Percentiles rank a stretch among this genome's conserved stretches.
Conservation (phyloP, 192 early-diverging fungal species). For the Oehlia diaphana region DNA sequence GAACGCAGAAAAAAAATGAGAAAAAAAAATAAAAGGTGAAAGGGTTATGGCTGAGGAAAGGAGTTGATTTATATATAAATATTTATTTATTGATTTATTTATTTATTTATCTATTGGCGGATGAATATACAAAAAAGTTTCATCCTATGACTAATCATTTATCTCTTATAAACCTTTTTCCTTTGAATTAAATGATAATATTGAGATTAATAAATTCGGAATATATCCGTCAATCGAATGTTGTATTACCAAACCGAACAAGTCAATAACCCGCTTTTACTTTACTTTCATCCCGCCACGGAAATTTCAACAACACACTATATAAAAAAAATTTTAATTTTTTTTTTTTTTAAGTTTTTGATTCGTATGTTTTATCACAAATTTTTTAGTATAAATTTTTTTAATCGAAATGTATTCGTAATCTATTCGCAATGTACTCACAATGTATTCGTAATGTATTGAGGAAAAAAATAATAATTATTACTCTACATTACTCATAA, state of each 20-base stretch:
- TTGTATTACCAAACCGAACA: background rate
- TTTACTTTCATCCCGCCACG: background rate
- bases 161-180: background rate
- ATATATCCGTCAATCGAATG: background rate
- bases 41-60: too few relatives aligned
- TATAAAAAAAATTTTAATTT: background rate
- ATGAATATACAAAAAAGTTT: background rate
- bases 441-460: too few relatives aligned
- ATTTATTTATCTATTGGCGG: background rate
- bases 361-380: background rate
- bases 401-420: too few relatives aligned
- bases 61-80: too few relatives aligned
- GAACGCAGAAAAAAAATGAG: too few relatives aligned
- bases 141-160: background rate
- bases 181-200: background rate
- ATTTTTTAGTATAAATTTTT: too few relatives aligned
- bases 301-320: background rate
- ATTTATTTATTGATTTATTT: too few relatives aligned
- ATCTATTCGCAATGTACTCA: too few relatives aligned
- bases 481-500: background rate
- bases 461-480: too few relatives aligned
- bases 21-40: too few relatives aligned
- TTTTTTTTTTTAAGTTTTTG: too few relatives aligned
- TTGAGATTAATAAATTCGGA: background rate
- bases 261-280: background rate